Conservation (phyloP, 768 basidiomycete species). For the Boletus pseudo-olivaceus region DNA sequence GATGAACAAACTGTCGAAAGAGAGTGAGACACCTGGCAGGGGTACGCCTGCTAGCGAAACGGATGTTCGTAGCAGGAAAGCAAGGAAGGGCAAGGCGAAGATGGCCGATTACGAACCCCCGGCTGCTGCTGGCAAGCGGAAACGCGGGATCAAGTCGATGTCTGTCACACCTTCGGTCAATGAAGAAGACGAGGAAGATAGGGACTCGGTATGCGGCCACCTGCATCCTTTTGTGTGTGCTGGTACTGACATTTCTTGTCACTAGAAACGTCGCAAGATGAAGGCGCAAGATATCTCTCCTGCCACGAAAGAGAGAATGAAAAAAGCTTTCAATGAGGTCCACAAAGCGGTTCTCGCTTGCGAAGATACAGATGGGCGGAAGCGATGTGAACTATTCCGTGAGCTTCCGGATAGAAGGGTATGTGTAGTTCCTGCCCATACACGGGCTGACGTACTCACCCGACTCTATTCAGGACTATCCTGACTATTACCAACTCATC, state of each 20-base stretch:
- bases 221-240: neutral
- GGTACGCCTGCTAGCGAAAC: constrained; percentile 64
- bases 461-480: constrained; percentile 68
- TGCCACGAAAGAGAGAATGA: constrained; percentile 69
- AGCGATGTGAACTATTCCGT: constrained; percentile 83
- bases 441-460: constrained; percentile 10
- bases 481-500: constrained; percentile 92
- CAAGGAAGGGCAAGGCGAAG: constrained; percentile 59
- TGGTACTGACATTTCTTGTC: neutral
- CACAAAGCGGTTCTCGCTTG: constrained; percentile 69
- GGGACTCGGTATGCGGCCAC: constrained; percentile 52
- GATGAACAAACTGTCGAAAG: constrained; percentile 55
- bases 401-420: constrained; percentile 81
- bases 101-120: constrained; percentile 47
- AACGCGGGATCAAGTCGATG: constrained; percentile 67
- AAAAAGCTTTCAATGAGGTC: constrained; percentile 76
- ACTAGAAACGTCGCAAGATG: constrained; percentile 83
- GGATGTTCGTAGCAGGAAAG: constrained; percentile 52
- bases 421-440: constrained; percentile 17
- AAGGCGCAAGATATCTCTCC: constrained; percentile 57
- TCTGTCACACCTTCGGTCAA: constrained; percentile 72
- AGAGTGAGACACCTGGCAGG: constrained; percentile 57
- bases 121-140: constrained; percentile 59
- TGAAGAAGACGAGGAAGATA: constrained; percentile 77
- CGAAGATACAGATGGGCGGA: constrained; percentile 70